Conservation (phyloP, 495 filamentous ascomycete species). For the Acidomyces sp. region DNA sequence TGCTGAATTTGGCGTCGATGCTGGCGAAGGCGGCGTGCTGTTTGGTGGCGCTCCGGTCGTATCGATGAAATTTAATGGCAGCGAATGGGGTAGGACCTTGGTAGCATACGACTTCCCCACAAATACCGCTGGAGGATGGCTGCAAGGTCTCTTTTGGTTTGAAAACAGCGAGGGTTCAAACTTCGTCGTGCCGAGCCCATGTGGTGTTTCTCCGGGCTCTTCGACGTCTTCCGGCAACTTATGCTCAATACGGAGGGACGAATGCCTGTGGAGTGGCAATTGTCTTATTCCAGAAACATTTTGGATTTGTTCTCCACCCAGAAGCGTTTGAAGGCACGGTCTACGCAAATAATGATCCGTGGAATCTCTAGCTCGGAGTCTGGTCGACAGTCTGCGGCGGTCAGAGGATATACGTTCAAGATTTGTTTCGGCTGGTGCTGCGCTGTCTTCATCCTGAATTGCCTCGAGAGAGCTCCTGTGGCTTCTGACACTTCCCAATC, state of each 20-base stretch:
- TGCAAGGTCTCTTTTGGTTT: background rate
- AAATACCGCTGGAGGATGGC: no score
- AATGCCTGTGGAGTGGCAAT: background rate
- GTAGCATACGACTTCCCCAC: no score
- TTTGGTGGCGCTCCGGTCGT: background rate
- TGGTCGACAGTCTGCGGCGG: background rate
- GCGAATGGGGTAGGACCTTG: background rate
- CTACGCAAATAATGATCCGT: background rate
- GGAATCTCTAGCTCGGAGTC: background rate
- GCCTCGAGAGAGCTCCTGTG: slow-evolving; percentile 4
- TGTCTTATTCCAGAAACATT: background rate
- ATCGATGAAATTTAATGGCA: background rate
- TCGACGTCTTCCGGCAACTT: background rate
- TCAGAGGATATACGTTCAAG: background rate
- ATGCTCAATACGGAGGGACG: background rate
- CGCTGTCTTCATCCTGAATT: background rate
- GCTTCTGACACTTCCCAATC: background rate
- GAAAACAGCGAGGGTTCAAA: background rate
- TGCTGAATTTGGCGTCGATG: background rate
- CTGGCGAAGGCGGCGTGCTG: background rate
- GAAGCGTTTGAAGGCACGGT: background rate
- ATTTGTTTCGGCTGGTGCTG: background rate
- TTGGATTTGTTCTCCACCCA: background rate
- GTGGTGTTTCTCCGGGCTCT: background rate
- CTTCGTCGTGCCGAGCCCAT: background rate